Conservation (phyloP, 441 rosid genomes). For the Arabidopsis hybrid region DNA sequence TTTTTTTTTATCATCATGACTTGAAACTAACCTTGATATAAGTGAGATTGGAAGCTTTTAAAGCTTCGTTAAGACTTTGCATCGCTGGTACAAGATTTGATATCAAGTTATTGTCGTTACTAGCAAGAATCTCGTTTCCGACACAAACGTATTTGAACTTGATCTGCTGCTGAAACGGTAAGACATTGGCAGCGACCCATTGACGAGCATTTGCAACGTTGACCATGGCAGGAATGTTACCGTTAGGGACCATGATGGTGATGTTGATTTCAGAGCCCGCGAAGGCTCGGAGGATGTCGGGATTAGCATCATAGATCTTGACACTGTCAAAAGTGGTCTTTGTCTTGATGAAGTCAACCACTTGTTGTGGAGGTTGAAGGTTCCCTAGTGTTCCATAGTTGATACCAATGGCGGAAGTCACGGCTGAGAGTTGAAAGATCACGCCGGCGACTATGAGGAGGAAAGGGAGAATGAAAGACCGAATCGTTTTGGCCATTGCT, state of each 20-base stretch:
- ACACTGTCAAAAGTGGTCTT: not conserved
- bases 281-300: conserved; percentile 3
- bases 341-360: conserved; percentile 6
- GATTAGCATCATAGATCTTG: conserved; percentile 5
- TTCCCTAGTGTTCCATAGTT: not conserved
- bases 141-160: not conserved
- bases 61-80: conserved; percentile 2
- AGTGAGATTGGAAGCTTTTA: not conserved
- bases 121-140: not conserved
- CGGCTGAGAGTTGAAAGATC: conserved; percentile 1
- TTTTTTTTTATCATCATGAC: not conserved
- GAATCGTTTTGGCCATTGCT: not conserved
- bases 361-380: conserved; percentile 1
- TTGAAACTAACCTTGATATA: not conserved
- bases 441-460: not conserved
- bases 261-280: not conserved
- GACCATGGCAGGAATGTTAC: conserved; percentile 4
- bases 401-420: not conserved
- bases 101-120: not conserved
- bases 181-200: not conserved
- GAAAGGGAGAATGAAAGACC: not conserved
- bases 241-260: not conserved
- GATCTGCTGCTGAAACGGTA: not conserved
- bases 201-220: not conserved
- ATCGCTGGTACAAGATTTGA: conserved; percentile 7